Base-by-base conservation (phyloP, 2,329 filamentous ascomycete genomes). In the Colletotrichum sublineola region DNA sequence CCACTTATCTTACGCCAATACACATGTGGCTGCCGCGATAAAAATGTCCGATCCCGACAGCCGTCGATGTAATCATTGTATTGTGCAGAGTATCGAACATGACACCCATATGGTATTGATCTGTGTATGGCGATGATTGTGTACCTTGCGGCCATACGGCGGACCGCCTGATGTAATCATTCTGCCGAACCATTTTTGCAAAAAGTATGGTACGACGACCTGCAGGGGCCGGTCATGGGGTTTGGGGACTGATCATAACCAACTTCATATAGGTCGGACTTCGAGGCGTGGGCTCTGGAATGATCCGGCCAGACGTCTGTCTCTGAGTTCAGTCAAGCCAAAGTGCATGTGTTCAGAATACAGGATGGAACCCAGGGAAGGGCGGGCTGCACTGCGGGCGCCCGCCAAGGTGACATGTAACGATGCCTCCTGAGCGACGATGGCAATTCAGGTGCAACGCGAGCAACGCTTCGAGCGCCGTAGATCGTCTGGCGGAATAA, bases 11-110 rank as follows among this genome's bases (percentile, higher is more conserved):
- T 38, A 15, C 61, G 20, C 38, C 64, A 60, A 72, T 24, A 24
- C 65, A 69, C 46, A 64, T 72, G 66, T 61, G 58, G 60, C 36
- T 29, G 24, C 62, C 29, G 63, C 20, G 8, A n/a, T 50, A 62
- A n/a, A 70, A 70, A 46, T 61, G 53, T 62, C 67, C 70, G 70
- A 73, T 61, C 33, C 53, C 53, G 58, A 46, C 58, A 42, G 20
- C 58, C 15, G 18, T 40, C 55, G 44, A 20, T 44, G 33, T 24
- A 24, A 62, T 57, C 66, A n/a, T 65, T 56, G 24, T 24, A 24
- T 24, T 24, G 24, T 24, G 24, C 24, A 24, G 24, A 1, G 24
- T 24, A 24, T 24, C 24, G 24, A 24, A 24, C 24, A 24, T 24
- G 24, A 24, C 24, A 24, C 24, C 24, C 24, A 24, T 24, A 24